Conservation (phyloP, 495 filamentous ascomycete genomes). For the Collariella sp. region DNA sequence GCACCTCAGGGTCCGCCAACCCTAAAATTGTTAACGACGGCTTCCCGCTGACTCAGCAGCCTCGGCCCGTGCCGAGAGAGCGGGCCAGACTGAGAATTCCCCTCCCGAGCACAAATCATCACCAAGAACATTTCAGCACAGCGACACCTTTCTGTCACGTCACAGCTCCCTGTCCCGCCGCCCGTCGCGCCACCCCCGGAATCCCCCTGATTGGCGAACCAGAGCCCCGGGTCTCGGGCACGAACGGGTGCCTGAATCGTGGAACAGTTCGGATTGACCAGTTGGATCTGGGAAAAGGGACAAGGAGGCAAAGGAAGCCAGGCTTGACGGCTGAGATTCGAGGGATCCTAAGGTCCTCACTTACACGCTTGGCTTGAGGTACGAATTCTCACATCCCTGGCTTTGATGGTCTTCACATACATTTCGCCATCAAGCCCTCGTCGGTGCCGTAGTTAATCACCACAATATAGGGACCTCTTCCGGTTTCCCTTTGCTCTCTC, state of each 20-base stretch:
- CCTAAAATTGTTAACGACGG: not conserved
- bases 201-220: constrained; percentile 15
- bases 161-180: constrained; percentile 9
- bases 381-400: not conserved
- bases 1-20: too few relatives aligned
- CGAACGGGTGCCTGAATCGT: constrained; percentile 10
- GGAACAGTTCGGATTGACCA: not conserved
- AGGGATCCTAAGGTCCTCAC: not conserved
- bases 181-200: constrained; percentile 11
- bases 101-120: constrained; percentile 25
- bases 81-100: constrained; percentile 15
- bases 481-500: not conserved
- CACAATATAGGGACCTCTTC: not conserved
- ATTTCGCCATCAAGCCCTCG: not conserved
- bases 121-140: constrained; percentile 39
- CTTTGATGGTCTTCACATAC: not conserved
- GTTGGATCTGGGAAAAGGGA: not conserved
- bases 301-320: not conserved
- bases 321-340: too few relatives aligned
- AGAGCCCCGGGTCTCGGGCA: not conserved
- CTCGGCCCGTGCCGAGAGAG: not conserved
- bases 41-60: constrained; percentile 18
- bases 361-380: not conserved
- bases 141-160: constrained; percentile 18
- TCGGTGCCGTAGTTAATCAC: not conserved